Conservation (phyloP, 345 rosid genomes). For the Eucalyptus erythrocorys region DNA sequence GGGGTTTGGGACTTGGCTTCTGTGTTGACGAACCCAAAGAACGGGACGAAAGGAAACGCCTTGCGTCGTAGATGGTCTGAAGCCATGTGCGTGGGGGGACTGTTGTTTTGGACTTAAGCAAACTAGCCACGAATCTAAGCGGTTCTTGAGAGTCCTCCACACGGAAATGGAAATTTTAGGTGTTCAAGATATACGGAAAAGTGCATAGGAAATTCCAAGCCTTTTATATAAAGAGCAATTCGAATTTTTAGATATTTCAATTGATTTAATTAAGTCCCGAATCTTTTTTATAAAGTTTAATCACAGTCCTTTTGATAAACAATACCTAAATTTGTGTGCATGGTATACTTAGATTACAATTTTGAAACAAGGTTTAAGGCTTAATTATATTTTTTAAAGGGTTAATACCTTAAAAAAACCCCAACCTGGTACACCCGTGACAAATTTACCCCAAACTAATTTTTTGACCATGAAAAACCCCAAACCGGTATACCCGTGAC, state of each 20-base stretch:
- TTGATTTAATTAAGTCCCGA: no score
- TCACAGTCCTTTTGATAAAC: background rate
- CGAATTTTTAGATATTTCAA: background rate
- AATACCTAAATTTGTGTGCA: background rate
- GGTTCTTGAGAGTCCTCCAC: background rate
- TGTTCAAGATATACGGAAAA: background rate
- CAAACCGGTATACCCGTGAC: no score
- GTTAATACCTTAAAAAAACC: no score
- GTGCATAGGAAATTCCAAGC: background rate
- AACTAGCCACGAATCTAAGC: background rate
- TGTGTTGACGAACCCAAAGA: background rate
- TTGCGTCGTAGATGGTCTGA: background rate
- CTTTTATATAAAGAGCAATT: no score
- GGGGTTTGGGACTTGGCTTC: background rate
- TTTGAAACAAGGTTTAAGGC: background rate
- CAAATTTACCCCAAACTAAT: no score
- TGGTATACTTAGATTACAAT: background rate
- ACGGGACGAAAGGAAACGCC: background rate
- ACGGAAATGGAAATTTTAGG: background rate
- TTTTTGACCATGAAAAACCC: no score
- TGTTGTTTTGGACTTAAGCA: background rate
- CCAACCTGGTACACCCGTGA: no score
- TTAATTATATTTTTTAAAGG: no score
- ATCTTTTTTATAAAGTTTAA: fast-evolving
- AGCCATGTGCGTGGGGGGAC: background rate